These are phyloP conservation scores for Pistacia atlantica DNA, from an alignment of 345 rosid species.

Conservation along the genomic window DNA sequence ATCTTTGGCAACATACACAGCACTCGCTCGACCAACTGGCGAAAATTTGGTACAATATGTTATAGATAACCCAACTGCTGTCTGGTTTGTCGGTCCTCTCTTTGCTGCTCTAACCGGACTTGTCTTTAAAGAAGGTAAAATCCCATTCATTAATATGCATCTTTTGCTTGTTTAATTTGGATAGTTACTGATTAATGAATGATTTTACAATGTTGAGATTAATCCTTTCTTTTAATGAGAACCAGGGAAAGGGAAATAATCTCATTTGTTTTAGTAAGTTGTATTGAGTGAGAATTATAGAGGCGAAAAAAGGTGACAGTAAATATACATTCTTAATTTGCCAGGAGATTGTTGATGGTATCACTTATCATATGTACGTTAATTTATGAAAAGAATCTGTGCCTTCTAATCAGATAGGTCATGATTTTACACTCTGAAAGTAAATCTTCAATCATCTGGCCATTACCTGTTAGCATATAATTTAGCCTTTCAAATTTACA, in stretches of 20 bases:
- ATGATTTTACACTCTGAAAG: background rate
- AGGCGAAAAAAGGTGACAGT: too few species aligned
- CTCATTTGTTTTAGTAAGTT: too few species aligned
- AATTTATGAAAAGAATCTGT: background rate
- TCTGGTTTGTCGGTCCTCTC: slow-evolving; percentile 94
- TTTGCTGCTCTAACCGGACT: slow-evolving; percentile 91
- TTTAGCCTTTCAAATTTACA: too few species aligned
- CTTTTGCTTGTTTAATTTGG: background rate
- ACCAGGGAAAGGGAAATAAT: background rate
- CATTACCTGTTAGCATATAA: background rate
- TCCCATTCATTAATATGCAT: background rate
- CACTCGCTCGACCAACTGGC: slow-evolving; percentile 75
- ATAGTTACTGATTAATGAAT: background rate
- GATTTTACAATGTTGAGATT: background rate
- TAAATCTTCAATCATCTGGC: background rate
- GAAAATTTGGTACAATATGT: slow-evolving; percentile 72
- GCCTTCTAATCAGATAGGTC: background rate
- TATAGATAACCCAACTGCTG: slow-evolving; percentile 56
- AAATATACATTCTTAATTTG: too few species aligned
- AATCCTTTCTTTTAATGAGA: background rate
- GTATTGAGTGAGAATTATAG: too few species aligned
- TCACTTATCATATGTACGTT: background rate
- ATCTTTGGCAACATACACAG: slow-evolving; percentile 57
- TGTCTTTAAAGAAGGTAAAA: slow-evolving; percentile 90
- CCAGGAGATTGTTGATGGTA: background rate